A percentile compares a stretch with the other conserved stretches of the same genome.
Evolutionary conservation across 805 yeast species (phyloP).

Genomic region (Metschnikowia orientalis): DNA sequence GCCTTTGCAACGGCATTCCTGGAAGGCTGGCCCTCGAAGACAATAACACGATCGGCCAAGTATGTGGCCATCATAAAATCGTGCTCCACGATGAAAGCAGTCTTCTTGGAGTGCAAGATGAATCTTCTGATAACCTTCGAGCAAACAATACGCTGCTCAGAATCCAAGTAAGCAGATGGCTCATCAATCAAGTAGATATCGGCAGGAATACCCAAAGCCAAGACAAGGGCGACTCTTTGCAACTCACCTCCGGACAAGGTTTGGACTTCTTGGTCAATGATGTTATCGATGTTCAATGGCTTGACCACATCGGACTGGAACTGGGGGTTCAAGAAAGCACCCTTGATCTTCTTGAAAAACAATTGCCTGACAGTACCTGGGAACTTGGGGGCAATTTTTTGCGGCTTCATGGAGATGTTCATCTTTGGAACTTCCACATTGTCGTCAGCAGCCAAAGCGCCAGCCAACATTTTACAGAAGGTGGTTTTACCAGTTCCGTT

Average conservation of each 20-base stretch:
- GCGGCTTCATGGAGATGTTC: slow-evolving; percentile 97
- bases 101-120: slow-evolving; percentile 92
- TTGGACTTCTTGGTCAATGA: slow-evolving; percentile 96
- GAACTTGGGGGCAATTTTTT: slow-evolving; percentile 97
- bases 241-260: slow-evolving; percentile 98
- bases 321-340: slow-evolving; percentile 91
- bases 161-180: slow-evolving; percentile 98
- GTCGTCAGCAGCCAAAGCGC: slow-evolving; percentile 83
- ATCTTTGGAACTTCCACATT: slow-evolving; percentile 77
- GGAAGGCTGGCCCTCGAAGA: slow-evolving; percentile 94
- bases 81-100: slow-evolving; percentile 99
- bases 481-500: slow-evolving; percentile 99
- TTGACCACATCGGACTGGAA: slow-evolving; percentile 97
- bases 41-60: slow-evolving; percentile 97
- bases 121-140: slow-evolving; percentile 97
- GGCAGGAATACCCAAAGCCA: slow-evolving; percentile 90
- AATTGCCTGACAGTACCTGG: slow-evolving; percentile 98
- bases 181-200: slow-evolving; percentile 97
- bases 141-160: slow-evolving; percentile 99
- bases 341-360: slow-evolving; percentile 93
- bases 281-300: slow-evolving; percentile 89
- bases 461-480: slow-evolving; percentile 91
- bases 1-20: slow-evolving; percentile 76
- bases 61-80: slow-evolving; percentile 99
- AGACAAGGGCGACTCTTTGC: slow-evolving; percentile 97